Conservation (phyloP, 2,329 filamentous ascomycete genomes). For the Cytospora chrysosperma region DNA sequence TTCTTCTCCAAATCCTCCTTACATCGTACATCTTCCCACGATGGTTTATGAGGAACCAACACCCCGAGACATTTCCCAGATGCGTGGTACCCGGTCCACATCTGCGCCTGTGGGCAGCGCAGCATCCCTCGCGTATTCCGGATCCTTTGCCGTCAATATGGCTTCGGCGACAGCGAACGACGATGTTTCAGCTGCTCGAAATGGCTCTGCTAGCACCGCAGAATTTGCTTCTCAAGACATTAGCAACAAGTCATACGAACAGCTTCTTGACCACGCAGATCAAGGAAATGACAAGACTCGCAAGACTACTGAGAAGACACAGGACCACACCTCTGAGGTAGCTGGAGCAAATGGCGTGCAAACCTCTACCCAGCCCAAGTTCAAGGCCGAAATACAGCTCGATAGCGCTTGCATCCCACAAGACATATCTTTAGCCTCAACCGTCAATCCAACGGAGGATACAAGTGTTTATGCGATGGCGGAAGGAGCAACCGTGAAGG, state of each 20-base stretch:
- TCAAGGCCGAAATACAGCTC: slow-evolving; percentile 1
- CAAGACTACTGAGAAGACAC: not conserved
- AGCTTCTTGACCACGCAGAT: not conserved
- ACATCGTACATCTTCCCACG: not conserved
- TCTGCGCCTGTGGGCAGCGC: not conserved
- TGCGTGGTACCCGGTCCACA: not conserved
- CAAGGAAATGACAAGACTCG: not conserved
- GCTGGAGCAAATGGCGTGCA: too few species aligned
- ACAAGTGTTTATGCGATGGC: not conserved
- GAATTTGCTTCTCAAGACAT: not conserved
- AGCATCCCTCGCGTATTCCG: not conserved
- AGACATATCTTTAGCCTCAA: not conserved
- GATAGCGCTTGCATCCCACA: not conserved
- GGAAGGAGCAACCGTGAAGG: not conserved
- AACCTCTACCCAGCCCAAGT: not conserved
- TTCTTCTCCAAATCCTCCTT: not conserved
- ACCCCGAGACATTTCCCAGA: not conserved
- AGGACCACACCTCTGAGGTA: not conserved
- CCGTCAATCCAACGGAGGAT: not conserved
- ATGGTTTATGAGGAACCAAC: slow-evolving; percentile 1
- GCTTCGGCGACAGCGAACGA: not conserved
- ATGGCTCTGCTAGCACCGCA: not conserved
- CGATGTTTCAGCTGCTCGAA: not conserved
- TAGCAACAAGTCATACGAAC: not conserved
- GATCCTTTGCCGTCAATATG: not conserved